Conservation (phyloP, 306 rosid genomes). For the Cicer yamashitae region DNA sequence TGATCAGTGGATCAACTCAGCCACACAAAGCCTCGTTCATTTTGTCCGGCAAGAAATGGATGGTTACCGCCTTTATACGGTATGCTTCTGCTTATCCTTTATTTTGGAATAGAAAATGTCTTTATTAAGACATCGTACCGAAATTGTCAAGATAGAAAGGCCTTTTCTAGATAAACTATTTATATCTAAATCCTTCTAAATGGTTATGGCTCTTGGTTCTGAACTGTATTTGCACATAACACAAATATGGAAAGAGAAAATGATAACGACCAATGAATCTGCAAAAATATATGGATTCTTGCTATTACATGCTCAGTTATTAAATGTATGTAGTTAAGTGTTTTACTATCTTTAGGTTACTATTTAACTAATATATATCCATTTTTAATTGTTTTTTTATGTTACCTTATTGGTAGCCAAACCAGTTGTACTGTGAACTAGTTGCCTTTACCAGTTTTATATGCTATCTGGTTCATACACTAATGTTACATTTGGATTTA, state of each 20-base stretch:
- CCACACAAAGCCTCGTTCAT: constrained; percentile 85
- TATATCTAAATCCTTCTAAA: background rate
- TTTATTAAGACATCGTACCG: constrained; percentile 1
- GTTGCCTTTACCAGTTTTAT: constrained; percentile 10
- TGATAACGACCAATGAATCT: background rate
- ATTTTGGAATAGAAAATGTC: constrained; percentile 14
- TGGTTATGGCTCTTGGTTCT: constrained; percentile 24
- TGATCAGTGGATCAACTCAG: constrained; percentile 98
- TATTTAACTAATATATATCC: background rate
- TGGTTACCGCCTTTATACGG: constrained; percentile 92
- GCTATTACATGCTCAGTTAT: constrained; percentile 22
- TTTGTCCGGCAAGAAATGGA: constrained; percentile 95
- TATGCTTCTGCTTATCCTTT: constrained; percentile 28
- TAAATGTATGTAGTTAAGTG: constrained; percentile 11
- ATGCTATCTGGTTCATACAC: background rate
- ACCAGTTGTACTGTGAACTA: background rate
- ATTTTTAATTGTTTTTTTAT: background rate
- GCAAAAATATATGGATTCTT: constrained; percentile 2
- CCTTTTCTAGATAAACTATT: background rate
- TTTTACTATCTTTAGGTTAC: constrained; percentile 11
- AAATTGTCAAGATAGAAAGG: constrained; percentile 1
- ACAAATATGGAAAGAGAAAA: background rate
- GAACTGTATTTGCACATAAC: background rate
- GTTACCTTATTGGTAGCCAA: constrained; percentile 5
- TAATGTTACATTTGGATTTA: background rate